Evolutionary conservation across 1,139 yeast genomes (phyloP).

Genomic region (Magnusiomyces tetraspermus): DNA sequence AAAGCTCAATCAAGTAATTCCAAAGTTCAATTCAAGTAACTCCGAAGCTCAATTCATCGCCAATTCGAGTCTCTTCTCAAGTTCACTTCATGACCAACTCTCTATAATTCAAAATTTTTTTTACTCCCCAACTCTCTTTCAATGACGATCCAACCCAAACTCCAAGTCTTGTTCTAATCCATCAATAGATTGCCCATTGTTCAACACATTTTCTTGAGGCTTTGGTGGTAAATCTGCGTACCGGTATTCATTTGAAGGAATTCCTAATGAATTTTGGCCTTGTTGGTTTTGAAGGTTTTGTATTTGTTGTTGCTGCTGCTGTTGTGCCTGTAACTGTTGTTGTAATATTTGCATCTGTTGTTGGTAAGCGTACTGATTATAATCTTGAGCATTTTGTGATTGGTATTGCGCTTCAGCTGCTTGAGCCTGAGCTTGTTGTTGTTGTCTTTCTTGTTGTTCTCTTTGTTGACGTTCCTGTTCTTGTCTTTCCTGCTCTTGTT

Average conservation of each 20-base stretch:
- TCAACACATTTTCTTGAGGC: constrained; percentile 34
- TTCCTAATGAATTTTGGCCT: constrained; percentile 24
- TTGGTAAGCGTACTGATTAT: constrained; percentile 22
- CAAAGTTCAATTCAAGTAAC: no score
- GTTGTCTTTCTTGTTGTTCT: constrained; percentile 16
- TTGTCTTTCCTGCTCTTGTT: constrained; percentile 18
- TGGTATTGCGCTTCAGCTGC: no score
- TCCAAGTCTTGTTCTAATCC: constrained; percentile 52
- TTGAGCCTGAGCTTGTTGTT: constrained; percentile 18
- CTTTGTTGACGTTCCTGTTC: constrained; percentile 17
- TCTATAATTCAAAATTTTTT: no score
- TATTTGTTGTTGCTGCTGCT: constrained; percentile 8
- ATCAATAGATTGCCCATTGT: constrained; percentile 21
- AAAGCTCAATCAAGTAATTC: no score
- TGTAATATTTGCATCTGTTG: constrained; percentile 19
- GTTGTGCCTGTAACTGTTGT: constrained; percentile 18
- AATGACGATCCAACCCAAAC: constrained; percentile 44
- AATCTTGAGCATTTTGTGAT: constrained; percentile 21
- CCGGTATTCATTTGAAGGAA: constrained; percentile 32
- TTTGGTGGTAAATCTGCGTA: constrained; percentile 37
- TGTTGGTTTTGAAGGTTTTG: constrained; percentile 22
- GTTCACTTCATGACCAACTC: no score
- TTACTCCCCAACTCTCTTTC: background rate
- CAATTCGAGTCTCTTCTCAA: no score
- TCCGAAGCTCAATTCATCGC: no score